Evolutionary conservation across 768 basidiomycete genomes (phyloP), one percentile per base, ranked within the genome.

Genomic region (Collybiopsis luxurians): DNA sequence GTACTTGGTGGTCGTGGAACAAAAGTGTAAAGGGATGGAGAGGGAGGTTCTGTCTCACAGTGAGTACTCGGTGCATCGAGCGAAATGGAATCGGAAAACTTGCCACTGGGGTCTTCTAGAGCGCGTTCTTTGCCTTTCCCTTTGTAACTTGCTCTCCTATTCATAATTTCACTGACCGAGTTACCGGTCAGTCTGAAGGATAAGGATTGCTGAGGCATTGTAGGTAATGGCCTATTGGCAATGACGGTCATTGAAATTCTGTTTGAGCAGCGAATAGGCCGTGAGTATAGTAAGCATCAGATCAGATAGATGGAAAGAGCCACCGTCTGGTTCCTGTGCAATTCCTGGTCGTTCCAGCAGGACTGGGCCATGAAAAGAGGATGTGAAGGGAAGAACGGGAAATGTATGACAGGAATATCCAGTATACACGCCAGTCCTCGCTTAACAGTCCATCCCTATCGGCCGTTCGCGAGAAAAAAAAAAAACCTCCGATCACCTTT

Each of bases 91-190:
- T 15, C 17, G 27, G 27, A 54, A 39, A 7, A 47, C 23, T 43
- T 43, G 24, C 43, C 42, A 43, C 13, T 28, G 15, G 40, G 15
- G 21, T 45, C 40, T 11, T 54, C 53, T 30, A 54, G 28, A 44
- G 40, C 42, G 43, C 53, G 53, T 45, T 54, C 53, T 36, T 44
- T 44, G 17, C 42, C 42, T 24, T 54, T 54, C 34, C 53, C 53
- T 21, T 44, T 54, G 36, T 51, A 51, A n/a, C 36, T 51, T 2
- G 31, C 24, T 39, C 50, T 36, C 50, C 50, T 39, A 34, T 26
- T 51, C 6, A 51, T 17, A 12, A 13, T 23, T 27, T 51, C 50
- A 21, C 30, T 31, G 21, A 19, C n/a, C 1, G 48, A 49, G 36
- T 24, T 38, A 4, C 34, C 50, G 12, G 21, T 51, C 15, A 51